phyloP scores from a whole-genome alignment of 2,329 filamentous ascomycete species.

The Xylariaceae sp. region DNA sequence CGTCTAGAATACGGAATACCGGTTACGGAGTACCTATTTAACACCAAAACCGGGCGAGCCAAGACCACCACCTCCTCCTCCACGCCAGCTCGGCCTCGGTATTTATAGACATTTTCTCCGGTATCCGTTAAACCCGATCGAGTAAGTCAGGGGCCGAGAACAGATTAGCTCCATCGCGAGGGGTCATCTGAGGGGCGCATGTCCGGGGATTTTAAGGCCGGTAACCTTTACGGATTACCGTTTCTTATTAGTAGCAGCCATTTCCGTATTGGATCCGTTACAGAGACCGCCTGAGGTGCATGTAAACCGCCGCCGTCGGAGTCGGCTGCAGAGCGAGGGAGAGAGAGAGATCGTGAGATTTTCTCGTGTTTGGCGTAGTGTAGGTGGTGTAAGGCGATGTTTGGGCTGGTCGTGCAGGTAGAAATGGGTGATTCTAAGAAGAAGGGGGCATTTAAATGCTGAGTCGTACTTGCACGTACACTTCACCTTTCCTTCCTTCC shows the following conservation, averaged over 20 bases:
- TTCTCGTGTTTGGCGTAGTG: background rate
- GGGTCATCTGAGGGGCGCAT: too few relatives aligned
- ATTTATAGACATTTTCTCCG: background rate
- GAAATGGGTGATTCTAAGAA: too few relatives aligned
- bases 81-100: background rate
- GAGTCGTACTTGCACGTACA: background rate
- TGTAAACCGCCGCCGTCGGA: background rate
- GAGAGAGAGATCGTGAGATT: conserved; percentile 19
- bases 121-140: too few relatives aligned
- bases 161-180: too few relatives aligned
- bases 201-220: too few relatives aligned
- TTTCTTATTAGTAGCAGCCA: too few relatives aligned
- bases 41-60: background rate
- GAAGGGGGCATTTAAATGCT: background rate
- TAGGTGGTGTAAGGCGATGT: background rate
- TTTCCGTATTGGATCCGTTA: background rate
- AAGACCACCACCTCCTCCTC: background rate
- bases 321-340: background rate
- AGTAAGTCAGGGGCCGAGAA: too few relatives aligned
- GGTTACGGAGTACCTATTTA: too few relatives aligned
- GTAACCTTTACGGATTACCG: too few relatives aligned
- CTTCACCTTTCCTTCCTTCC: background rate
- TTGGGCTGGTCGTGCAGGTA: background rate
- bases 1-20: background rate
- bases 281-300: background rate